phyloP scores from a whole-genome alignment of 192 early-diverging fungal genomes.

The Mycoemilia scoparia region DNA sequence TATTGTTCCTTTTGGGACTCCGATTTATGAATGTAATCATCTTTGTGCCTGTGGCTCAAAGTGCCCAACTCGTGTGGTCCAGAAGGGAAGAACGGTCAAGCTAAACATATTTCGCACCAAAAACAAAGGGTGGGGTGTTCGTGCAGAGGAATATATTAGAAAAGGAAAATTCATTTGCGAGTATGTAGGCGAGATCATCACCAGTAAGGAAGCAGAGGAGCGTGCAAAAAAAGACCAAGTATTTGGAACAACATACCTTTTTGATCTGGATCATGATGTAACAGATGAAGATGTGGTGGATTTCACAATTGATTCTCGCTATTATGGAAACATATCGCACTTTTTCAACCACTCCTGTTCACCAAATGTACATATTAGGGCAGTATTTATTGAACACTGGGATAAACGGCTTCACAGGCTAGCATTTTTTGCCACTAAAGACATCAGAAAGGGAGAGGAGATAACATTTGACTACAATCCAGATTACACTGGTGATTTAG shows the following conservation, averaged over 20 bases:
- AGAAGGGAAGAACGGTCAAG: constrained; percentile 11
- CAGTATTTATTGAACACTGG: constrained; percentile 56
- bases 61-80: constrained; percentile 24
- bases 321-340: constrained; percentile 75
- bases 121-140: constrained; percentile 28
- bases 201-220: constrained; percentile 55
- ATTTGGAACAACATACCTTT: constrained; percentile 26
- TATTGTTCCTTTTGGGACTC: background rate
- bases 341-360: constrained; percentile 98
- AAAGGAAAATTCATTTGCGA: constrained; percentile 78
- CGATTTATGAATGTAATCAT: constrained; percentile 21
- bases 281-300: constrained; percentile 85
- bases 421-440: constrained; percentile 74
- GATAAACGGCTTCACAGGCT: constrained; percentile 61
- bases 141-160: constrained; percentile 4
- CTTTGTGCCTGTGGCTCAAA: constrained; percentile 12
- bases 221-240: constrained; percentile 20
- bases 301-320: constrained; percentile 83
- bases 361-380: constrained; percentile 54
- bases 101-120: constrained; percentile 20
- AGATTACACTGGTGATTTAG: constrained; percentile 19
- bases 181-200: constrained; percentile 90
- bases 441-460: constrained; percentile 61
- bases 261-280: constrained; percentile 60
- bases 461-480: constrained; percentile 96